Evolutionary conservation across 108 stramenopile genomes (phyloP).

Genomic region (Seminavis robusta): DNA sequence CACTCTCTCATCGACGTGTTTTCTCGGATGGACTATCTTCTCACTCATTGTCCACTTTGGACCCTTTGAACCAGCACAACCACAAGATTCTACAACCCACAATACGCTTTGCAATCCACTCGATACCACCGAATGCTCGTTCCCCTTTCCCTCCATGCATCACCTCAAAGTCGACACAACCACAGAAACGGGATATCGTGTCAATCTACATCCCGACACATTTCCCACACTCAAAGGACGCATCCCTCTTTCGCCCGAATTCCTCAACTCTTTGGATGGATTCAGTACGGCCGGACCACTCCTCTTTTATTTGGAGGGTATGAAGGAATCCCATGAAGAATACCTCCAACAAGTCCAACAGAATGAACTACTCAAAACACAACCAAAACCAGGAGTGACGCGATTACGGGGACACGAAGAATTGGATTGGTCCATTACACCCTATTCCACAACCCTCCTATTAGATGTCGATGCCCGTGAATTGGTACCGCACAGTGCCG

Average conservation of each 20-base stretch:
- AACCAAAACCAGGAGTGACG: not conserved
- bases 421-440: conserved; percentile 48
- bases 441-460: conserved; percentile 57
- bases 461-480: conserved; percentile 38
- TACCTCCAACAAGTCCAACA: not conserved
- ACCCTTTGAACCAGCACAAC: not conserved
- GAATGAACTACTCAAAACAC: no score
- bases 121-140: conserved; percentile 61
- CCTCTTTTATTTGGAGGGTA: conserved; percentile 71
- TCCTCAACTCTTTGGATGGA: conserved; percentile 73
- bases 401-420: conserved; percentile 40
- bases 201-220: conserved; percentile 28
- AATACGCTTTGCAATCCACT: conserved; percentile 51
- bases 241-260: conserved; percentile 33
- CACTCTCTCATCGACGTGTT: not conserved
- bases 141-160: conserved; percentile 77
- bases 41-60: conserved; percentile 13
- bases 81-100: not conserved
- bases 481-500: conserved; percentile 67
- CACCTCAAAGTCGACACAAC: conserved; percentile 43
- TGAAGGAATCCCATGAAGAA: conserved; percentile 48
- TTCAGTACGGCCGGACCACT: conserved; percentile 77
- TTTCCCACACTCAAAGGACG: conserved; percentile 36
- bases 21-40: conserved; percentile 8
- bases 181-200: conserved; percentile 44